Evolutionary conservation across 2,329 filamentous ascomycete genomes (phyloP), one percentile per base, ranked within the genome.

Genomic region (Cladophialophora carrionii): DNA sequence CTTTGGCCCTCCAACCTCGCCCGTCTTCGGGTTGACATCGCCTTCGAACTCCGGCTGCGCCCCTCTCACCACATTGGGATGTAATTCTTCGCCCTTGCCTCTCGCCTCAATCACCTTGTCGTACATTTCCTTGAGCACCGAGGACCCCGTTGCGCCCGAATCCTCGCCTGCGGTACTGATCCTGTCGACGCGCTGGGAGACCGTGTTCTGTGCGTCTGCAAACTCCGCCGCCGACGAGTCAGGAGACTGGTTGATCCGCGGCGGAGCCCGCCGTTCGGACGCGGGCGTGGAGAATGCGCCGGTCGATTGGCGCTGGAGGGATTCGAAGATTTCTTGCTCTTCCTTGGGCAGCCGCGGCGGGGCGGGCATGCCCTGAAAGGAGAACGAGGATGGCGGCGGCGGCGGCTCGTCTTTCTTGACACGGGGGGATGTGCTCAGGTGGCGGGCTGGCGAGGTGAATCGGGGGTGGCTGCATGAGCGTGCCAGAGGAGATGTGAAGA

Each of bases 1-100:
- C 87, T 98, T 99, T 5, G 95, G 95, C 0, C 95, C 95, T 5
- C 95, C 95, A 10, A 97, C 87, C 83, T 99, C 95, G 26, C 95
- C 95, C 1, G 95, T 99, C 82, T 89, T 90, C 2, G 95, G 95
- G 77, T 99, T 98, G 62, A 83, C 84, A 61, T 98, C 93, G 64
- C 95, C 95, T 71, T 94, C 88, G 73, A 99, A 99, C 80, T 98
- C 94, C 1, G 95, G 93, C 73, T 88, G 85, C 51, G 92, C 89
- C 41, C 94, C 94, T 69, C 87, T 82, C 69, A 89, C 83, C 63
- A 94, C 80, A 75, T 92, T 87, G 0, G 88, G 88, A 74, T 91
- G 88, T 22, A 90, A 76, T 66, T 88, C 85, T 63, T 88, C 86
- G 66, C 87, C 87, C 57, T 85, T 80, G 48, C 83, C 84, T n/a